A percentile compares a stretch with the other conserved stretches of the same genome.
These are phyloP conservation scores for Apophysomyces sp. DNA, from an alignment of 371 early-diverging fungal species.

Conservation along the genomic window DNA sequence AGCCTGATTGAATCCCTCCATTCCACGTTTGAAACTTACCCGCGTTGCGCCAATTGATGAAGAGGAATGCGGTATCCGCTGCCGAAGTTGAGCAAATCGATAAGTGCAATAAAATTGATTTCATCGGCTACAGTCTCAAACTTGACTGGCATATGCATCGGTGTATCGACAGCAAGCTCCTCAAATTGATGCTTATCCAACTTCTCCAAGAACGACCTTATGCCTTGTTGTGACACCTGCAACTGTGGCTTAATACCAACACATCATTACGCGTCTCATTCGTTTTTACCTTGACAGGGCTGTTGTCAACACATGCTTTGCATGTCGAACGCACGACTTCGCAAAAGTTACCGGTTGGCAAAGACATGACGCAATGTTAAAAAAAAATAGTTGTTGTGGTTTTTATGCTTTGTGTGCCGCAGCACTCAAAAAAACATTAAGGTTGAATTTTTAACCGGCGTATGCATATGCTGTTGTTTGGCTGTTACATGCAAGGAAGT, in stretches of 20 bases:
- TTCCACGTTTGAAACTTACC: conserved; percentile 28
- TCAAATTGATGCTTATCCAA: conserved; percentile 33
- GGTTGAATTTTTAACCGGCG: not conserved
- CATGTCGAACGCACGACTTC: conserved; percentile 41
- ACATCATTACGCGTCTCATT: not conserved
- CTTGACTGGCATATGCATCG: conserved; percentile 68
- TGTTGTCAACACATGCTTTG: conserved; percentile 18
- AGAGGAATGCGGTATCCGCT: conserved; percentile 69
- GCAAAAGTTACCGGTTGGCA: conserved; percentile 27
- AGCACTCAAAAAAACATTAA: not conserved
- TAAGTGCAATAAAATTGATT: conserved; percentile 69
- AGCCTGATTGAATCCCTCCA: not conserved
- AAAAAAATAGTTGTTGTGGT: not conserved
- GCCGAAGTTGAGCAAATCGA: conserved; percentile 73
- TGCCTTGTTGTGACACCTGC: conserved; percentile 10
- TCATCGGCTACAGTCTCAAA: conserved; percentile 73
- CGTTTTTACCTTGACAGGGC: conserved; percentile 23
- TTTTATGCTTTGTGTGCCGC: not conserved
- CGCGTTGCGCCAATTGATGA: conserved; percentile 60
- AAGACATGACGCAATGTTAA: conserved; percentile 6
- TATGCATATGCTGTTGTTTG: too few species aligned
- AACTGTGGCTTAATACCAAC: not conserved
- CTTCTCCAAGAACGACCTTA: conserved; percentile 21
- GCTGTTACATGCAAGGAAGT: too few species aligned
- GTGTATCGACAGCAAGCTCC: conserved; percentile 47